Base-by-base conservation (phyloP, 208 protist species). In the Phytomonas francai region DNA sequence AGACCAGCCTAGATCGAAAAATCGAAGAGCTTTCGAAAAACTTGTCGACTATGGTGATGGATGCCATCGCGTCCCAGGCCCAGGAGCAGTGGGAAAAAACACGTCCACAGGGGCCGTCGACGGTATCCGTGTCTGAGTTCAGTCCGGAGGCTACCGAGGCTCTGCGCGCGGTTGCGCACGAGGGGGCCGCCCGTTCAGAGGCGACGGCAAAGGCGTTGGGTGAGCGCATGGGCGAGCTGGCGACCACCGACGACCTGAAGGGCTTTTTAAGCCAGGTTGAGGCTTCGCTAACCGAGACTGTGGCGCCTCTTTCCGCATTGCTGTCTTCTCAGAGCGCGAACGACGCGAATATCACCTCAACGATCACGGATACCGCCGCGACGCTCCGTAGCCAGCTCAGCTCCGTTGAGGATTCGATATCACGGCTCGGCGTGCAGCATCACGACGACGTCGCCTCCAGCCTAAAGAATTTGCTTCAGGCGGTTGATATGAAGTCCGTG, bases 1-100 rank as follows among this genome's bases (percentile, higher is more conserved):
- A 75, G 58, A 74, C 65, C 32, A 74, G 42, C 59, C 22, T 81
- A 51, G 68, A 70, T 45, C 58, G 63, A 5, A 76, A 82, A 67
- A 67, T 83, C 16, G 45, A 25, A 6, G 19, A 54, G 45, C 45
- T 54, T 25, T 54, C 45, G 6, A 54, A 25, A 25, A 12, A 54
- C 45, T 19, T 54, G 45, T 54, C 45, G 61, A 63, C 77, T 12
- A 72, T 67, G 42, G 58, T 76, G 49, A 25, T 68, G 5, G 73
- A 76, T 25, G 67, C 58, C 25, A 63, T 76, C 42, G 65, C 69
- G 33, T 25, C 54, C 3, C 61, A 60, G 16, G 56, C 76, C 32
- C 69, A 36, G 14, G 49, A 61, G 3, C 32, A 65, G 19, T 58
- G 60, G 34, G 51, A 31, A 32, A 34, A 6, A 22, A 19, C 19